Conservation (phyloP, 2,329 filamentous ascomycete genomes). For the Aaosphaeria arxii region DNA sequence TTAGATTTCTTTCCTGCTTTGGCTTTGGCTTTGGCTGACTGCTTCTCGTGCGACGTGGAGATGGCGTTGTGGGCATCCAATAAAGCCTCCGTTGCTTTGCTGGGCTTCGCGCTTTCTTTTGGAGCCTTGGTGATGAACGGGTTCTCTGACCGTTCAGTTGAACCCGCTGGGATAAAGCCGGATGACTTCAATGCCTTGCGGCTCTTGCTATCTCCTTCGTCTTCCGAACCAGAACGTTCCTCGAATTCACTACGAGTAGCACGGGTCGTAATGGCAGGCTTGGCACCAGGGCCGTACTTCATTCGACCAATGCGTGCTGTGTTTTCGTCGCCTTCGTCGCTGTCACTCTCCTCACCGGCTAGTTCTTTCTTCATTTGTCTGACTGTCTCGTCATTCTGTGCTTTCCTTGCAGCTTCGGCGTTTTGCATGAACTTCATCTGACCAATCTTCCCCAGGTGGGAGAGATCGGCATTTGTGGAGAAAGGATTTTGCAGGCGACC, state of each 20-base stretch:
- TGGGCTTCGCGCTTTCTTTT: slow-evolving; percentile 18
- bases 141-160: slow-evolving; percentile 21
- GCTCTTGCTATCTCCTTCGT: slow-evolving; percentile 23
- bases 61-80: slow-evolving; percentile 13
- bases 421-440: slow-evolving; percentile 94
- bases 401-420: slow-evolving; percentile 74
- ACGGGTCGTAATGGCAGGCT: slow-evolving; percentile 25
- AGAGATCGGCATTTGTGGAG: slow-evolving; percentile 49
- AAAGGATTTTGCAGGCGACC: slow-evolving; percentile 44
- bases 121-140: slow-evolving; percentile 34
- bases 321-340: slow-evolving; percentile 51
- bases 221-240: slow-evolving; percentile 53
- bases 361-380: slow-evolving; percentile 64
- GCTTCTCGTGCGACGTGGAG: slow-evolving; percentile 1
- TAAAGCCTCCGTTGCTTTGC: slow-evolving; percentile 11
- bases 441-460: slow-evolving; percentile 60
- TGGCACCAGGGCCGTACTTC: slow-evolving; percentile 59
- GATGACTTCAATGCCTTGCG: slow-evolving; percentile 8
- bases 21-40: slow-evolving; percentile 5
- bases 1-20: slow-evolving; percentile 14
- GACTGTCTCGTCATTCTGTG: slow-evolving; percentile 73
- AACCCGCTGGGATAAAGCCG: slow-evolving; percentile 2
- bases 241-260: slow-evolving; percentile 56
- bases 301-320: slow-evolving; percentile 65
- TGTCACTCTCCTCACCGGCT: slow-evolving; percentile 55